Evolutionary conservation across 805 yeast species (phyloP).

Genomic region (Isabelozyma heimii): DNA sequence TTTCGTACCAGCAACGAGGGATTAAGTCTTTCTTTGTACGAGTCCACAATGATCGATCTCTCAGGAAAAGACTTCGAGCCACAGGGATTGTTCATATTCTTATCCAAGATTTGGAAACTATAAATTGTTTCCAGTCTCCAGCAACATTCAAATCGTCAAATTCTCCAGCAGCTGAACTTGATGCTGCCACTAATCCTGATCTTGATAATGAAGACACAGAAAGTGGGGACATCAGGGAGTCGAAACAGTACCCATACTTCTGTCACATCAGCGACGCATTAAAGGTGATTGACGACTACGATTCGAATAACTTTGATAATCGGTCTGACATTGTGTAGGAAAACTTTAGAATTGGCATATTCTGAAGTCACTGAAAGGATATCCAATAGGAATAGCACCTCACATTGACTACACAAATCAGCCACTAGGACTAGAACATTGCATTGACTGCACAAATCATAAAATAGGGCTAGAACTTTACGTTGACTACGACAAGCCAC

Average conservation of each 20-base stretch:
- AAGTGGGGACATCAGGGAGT: constrained; percentile 23
- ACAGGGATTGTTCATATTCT: constrained; percentile 30
- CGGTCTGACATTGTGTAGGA: not conserved
- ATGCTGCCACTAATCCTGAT: constrained; percentile 3
- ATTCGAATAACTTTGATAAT: constrained; percentile 5
- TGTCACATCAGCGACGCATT: constrained; percentile 38
- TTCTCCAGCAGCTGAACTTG: not conserved
- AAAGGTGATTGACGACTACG: constrained; percentile 36
- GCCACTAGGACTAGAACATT: no score
- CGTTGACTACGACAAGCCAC: no score
- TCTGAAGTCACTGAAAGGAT: no score
- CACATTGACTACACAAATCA: no score
- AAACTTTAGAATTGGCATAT: not conserved
- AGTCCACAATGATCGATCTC: constrained; percentile 21
- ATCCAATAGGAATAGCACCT: no score
- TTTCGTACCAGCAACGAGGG: constrained; percentile 25
- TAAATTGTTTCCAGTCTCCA: constrained; percentile 16
- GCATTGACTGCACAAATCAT: no score
- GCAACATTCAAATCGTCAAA: not conserved
- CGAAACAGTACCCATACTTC: constrained; percentile 27
- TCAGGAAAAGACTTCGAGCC: constrained; percentile 25
- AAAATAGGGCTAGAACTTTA: no score
- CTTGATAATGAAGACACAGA: constrained; percentile 10
- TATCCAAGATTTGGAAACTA: constrained; percentile 18
- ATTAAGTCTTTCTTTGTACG: constrained; percentile 36